A percentile compares a stretch with the other conserved stretches of the same genome.
These are phyloP conservation scores for Pisolithus albus DNA, from an alignment of 768 basidiomycete species.

Conservation along the genomic window DNA sequence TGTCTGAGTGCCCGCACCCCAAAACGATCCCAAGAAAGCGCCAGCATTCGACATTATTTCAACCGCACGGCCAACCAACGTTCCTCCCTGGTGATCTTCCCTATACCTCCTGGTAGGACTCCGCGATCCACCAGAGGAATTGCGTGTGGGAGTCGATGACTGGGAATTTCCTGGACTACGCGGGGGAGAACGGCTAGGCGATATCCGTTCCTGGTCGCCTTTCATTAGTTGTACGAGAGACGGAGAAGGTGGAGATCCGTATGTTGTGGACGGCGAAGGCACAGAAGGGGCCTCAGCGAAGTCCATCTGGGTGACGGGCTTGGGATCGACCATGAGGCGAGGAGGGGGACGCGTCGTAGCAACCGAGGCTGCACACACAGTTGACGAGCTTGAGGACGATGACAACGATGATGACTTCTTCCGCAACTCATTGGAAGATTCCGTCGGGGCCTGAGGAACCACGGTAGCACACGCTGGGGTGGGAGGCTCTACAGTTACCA, in stretches of 20 bases:
- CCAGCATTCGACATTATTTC: slow-evolving; percentile 78
- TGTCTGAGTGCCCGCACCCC: slow-evolving; percentile 30
- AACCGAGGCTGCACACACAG: slow-evolving; percentile 8
- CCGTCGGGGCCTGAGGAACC: slow-evolving; percentile 4
- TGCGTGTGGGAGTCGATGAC: slow-evolving; percentile 12
- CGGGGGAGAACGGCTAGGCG: slow-evolving; percentile 50
- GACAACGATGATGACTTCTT: slow-evolving; percentile 12
- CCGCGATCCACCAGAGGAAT: slow-evolving; percentile 11
- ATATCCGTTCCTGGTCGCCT: slow-evolving; percentile 33
- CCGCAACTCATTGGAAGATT: slow-evolving; percentile 9
- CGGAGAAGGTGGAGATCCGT: slow-evolving; percentile 17
- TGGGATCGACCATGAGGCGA: slow-evolving; percentile 24
- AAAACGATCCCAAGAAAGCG: slow-evolving; percentile 63
- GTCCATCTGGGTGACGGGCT: slow-evolving; percentile 21
- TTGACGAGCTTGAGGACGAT: slow-evolving; percentile 25
- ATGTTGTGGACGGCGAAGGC: background rate
- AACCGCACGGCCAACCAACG: slow-evolving; percentile 56
- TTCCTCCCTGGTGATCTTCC: slow-evolving; percentile 29
- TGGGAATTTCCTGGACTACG: slow-evolving; percentile 36
- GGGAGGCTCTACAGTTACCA: background rate
- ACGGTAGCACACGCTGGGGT: background rate
- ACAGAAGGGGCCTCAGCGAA: slow-evolving; percentile 15
- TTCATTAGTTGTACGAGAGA: slow-evolving; percentile 6
- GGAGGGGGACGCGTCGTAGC: slow-evolving; percentile 16
- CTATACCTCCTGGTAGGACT: slow-evolving; percentile 23